phyloP scores from a whole-genome alignment of 176 grass and related monocot genomes.

The Rhynchospora breviuscula region DNA sequence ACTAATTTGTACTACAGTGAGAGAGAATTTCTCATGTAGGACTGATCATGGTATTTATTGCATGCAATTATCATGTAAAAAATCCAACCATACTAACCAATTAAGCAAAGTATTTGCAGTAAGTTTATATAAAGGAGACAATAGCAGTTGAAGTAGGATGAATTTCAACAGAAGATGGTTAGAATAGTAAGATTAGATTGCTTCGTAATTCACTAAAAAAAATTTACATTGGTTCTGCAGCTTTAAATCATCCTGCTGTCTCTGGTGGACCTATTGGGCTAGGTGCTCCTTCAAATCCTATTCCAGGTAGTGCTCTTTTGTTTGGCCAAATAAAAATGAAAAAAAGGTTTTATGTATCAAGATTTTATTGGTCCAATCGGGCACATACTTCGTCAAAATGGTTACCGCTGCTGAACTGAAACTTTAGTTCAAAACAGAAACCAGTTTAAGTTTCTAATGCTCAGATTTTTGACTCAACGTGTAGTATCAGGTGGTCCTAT shows the following conservation, averaged over 20 bases:
- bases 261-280: conserved; percentile 16
- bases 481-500: conserved; percentile 25
- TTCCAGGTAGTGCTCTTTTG: conserved; percentile 18
- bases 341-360: not conserved
- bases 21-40: not conserved
- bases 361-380: not conserved
- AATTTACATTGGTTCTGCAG: conserved; percentile 1
- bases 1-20: not conserved
- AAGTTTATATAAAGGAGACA: not conserved
- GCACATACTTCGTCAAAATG: not conserved
- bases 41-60: not conserved
- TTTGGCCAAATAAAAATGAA: not conserved
- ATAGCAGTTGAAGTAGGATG: not conserved
- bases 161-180: not conserved
- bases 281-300: conserved; percentile 26
- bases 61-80: not conserved
- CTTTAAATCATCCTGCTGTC: conserved; percentile 26
- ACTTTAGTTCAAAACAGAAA: not conserved
- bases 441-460: not conserved
- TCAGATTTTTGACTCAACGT: not conserved
- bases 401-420: not conserved
- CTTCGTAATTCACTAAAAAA: not conserved
- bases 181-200: not conserved
- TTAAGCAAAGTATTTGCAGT: not conserved
- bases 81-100: not conserved